Evolutionary conservation across 129 eudicot genomes (phyloP).

Genomic region (Ambrosia trifida): DNA sequence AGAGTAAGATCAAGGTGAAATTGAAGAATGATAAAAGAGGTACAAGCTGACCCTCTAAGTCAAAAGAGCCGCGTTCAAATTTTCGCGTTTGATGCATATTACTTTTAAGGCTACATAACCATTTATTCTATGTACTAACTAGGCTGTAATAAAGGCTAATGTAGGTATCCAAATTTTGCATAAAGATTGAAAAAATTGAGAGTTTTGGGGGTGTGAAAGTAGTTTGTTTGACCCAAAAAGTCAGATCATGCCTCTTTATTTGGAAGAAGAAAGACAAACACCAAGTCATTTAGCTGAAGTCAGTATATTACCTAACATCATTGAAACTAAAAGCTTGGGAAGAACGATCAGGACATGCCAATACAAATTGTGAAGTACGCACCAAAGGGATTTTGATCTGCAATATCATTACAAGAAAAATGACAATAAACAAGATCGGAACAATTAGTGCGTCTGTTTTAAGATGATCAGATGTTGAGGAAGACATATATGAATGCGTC

Average conservation of each 20-base stretch:
- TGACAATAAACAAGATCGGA: neutral
- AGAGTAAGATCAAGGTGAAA: too few species aligned
- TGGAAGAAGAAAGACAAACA: slow-evolving; percentile 4
- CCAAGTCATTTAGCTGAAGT: slow-evolving; percentile 11
- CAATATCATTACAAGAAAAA: slow-evolving; percentile 26
- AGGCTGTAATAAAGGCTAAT: neutral
- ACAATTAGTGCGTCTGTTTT: too few species aligned
- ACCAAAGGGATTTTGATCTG: slow-evolving; percentile 92
- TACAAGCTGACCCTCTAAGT: neutral
- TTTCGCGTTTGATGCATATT: neutral
- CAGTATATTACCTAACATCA: slow-evolving; percentile 65
- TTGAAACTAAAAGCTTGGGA: slow-evolving; percentile 69
- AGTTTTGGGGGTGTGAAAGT: neutral
- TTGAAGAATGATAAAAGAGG: too few species aligned
- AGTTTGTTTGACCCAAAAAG: slow-evolving; percentile 9
- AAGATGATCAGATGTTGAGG: too few species aligned
- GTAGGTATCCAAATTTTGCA: slow-evolving; percentile 9
- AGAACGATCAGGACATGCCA: slow-evolving; percentile 71
- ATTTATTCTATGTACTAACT: slow-evolving; percentile 4
- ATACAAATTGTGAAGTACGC: slow-evolving; percentile 66
- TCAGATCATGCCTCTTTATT: slow-evolving; percentile 13
- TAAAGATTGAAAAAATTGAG: neutral
- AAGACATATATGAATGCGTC: too few species aligned
- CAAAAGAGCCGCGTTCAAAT: neutral
- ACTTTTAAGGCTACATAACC: neutral